Evolutionary conservation across 306 rosid genomes (phyloP).

Genomic region (Acacia crassicarpa): DNA sequence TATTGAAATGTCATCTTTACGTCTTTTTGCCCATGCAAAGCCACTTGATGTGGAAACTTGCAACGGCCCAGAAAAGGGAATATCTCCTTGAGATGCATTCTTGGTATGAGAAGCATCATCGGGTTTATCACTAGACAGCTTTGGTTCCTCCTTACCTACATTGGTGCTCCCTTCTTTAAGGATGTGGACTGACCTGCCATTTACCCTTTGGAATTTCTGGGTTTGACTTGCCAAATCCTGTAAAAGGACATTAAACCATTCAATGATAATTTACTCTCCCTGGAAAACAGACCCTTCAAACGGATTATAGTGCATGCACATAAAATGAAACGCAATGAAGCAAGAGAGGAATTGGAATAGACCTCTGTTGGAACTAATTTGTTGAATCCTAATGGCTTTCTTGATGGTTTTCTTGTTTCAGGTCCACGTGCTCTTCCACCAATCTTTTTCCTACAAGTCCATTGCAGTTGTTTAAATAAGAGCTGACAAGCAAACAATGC

Average conservation of each 20-base stretch:
- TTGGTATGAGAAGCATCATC: slow-evolving; percentile 74
- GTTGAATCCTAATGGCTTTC: slow-evolving; percentile 64
- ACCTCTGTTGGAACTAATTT: slow-evolving; percentile 86
- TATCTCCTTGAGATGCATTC: slow-evolving; percentile 89
- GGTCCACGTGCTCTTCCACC: slow-evolving; percentile 70
- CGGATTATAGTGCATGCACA: slow-evolving; percentile 6
- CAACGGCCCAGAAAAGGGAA: slow-evolving; percentile 84
- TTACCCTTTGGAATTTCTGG: slow-evolving; percentile 45
- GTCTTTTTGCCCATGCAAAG: slow-evolving; percentile 91
- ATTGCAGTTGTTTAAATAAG: slow-evolving; percentile 23
- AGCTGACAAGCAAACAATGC: slow-evolving; percentile 12
- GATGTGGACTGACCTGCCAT: slow-evolving; percentile 44
- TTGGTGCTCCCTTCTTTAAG: slow-evolving; percentile 46
- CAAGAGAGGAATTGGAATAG: slow-evolving; percentile 26
- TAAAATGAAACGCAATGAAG: slow-evolving; percentile 9
- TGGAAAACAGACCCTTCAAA: neutral
- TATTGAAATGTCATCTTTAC: slow-evolving; percentile 58
- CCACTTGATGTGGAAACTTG: slow-evolving; percentile 93
- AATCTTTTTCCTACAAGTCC: slow-evolving; percentile 71
- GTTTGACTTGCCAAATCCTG: slow-evolving; percentile 58
- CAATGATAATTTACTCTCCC: slow-evolving; percentile 25
- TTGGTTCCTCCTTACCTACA: slow-evolving; percentile 40
- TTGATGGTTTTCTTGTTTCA: slow-evolving; percentile 69
- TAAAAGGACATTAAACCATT: slow-evolving; percentile 28
- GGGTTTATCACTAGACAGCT: slow-evolving; percentile 46